A percentile compares a stretch with the other conserved stretches of the same genome.
phyloP scores from a whole-genome alignment of 257 asterid genomes.

The Scutellaria barbata region DNA sequence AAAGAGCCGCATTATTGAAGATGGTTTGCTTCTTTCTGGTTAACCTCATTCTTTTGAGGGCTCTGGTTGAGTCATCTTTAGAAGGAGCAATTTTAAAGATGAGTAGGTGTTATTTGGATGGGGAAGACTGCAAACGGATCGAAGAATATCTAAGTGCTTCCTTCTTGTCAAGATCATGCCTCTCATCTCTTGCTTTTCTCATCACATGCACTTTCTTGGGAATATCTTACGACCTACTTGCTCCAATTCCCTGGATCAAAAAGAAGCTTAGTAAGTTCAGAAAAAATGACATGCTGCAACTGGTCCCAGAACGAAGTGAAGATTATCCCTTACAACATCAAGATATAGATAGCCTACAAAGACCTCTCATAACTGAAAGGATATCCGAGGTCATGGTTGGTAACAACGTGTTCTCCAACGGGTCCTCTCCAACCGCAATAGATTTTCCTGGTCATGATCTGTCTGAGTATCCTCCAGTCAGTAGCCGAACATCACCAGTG shows the following conservation, averaged over 20 bases:
- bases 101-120: slow-evolving; percentile 97
- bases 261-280: slow-evolving; percentile 80
- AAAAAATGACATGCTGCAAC: slow-evolving; percentile 94
- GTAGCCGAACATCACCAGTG: slow-evolving; percentile 92
- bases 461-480: slow-evolving; percentile 91
- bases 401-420: slow-evolving; percentile 48
- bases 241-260: slow-evolving; percentile 99
- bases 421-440: slow-evolving; percentile 50
- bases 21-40: slow-evolving; percentile 97
- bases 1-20: slow-evolving; percentile 88
- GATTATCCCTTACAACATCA: slow-evolving; percentile 74
- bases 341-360: slow-evolving; percentile 60
- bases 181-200: slow-evolving; percentile 89
- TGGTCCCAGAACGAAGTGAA: slow-evolving; percentile 85
- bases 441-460: slow-evolving; percentile 70
- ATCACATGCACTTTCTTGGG: slow-evolving; percentile 94
- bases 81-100: slow-evolving; percentile 80
- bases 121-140: slow-evolving; percentile 94
- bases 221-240: slow-evolving; percentile 83
- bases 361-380: slow-evolving; percentile 74
- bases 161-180: slow-evolving; percentile 87
- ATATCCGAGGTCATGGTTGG: slow-evolving; percentile 50
- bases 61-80: slow-evolving; percentile 85
- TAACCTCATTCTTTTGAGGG: slow-evolving; percentile 90
- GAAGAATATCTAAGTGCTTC: slow-evolving; percentile 83